Conservation (phyloP, 805 yeast genomes). For the Schizosaccharomyces japonicus region DNA sequence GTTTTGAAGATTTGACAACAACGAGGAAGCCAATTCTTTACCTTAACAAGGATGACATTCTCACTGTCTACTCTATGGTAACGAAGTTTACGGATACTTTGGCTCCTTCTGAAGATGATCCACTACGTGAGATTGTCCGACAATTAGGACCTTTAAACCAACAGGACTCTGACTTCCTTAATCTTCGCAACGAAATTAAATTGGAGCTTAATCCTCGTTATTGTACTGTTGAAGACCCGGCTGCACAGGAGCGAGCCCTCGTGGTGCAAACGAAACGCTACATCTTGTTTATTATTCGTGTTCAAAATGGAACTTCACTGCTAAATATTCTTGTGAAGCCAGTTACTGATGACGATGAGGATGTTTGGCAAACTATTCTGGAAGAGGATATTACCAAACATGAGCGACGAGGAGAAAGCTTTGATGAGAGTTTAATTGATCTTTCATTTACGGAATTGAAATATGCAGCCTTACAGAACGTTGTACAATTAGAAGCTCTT, state of each 20-base stretch:
- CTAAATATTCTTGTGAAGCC: conserved; percentile 46
- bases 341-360: conserved; percentile 47
- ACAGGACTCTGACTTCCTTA: conserved; percentile 24
- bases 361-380: conserved; percentile 32
- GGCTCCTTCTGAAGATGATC: conserved; percentile 23
- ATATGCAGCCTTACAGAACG: conserved; percentile 44
- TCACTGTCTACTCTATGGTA: conserved; percentile 19
- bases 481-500: conserved; percentile 48
- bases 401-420: background rate
- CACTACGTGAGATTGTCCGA: conserved; percentile 23
- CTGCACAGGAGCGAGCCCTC: conserved; percentile 33
- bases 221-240: conserved; percentile 22
- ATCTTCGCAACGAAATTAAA: conserved; percentile 27
- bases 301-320: conserved; percentile 46
- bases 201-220: conserved; percentile 36
- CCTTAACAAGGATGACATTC: conserved; percentile 18
- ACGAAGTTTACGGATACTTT: conserved; percentile 14
- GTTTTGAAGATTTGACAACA: conserved; percentile 44
- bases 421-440: conserved; percentile 8
- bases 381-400: conserved; percentile 20
- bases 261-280: conserved; percentile 62
- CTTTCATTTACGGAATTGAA: conserved; percentile 50
- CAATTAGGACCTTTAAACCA: conserved; percentile 22
- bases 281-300: conserved; percentile 56
- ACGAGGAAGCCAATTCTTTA: conserved; percentile 21